A percentile compares a stretch with the other conserved stretches of the same genome.
phyloP scores from a whole-genome alignment of 306 rosid species.

The Gleditsia sinensis region DNA sequence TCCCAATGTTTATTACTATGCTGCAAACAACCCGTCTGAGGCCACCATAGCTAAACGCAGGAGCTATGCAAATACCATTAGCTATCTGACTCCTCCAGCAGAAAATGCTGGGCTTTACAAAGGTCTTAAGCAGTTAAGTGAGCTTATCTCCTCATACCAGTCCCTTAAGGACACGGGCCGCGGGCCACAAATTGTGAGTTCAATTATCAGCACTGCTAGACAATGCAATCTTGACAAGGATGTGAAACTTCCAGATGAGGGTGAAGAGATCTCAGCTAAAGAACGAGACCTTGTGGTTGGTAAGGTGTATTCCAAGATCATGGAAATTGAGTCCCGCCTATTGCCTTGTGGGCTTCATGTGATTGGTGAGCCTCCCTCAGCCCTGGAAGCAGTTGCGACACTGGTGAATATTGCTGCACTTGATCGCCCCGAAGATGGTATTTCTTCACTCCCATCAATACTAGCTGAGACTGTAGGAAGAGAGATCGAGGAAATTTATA shows the following conservation, averaged over 20 bases:
- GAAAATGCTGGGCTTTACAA: constrained; percentile 99
- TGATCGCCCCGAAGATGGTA: constrained; percentile 86
- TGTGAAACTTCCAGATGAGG: constrained; percentile 84
- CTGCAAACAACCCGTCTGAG: constrained; percentile 97
- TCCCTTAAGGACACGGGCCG: constrained; percentile 97
- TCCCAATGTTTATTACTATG: constrained; percentile 92
- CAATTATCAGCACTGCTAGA: constrained; percentile 93
- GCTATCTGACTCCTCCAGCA: constrained; percentile 98
- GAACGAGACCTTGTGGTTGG: constrained; percentile 94
- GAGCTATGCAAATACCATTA: constrained; percentile 96
- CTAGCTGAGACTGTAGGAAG: constrained; percentile 89
- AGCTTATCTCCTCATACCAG: constrained; percentile 94
- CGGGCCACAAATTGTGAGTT: constrained; percentile 93
- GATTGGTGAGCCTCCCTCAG: constrained; percentile 98
- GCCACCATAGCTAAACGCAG: constrained; percentile 98
- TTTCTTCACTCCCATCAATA: constrained; percentile 76
- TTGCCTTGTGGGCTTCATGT: constrained; percentile 96
- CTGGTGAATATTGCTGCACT: constrained; percentile 96
- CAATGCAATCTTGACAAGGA: constrained; percentile 99
- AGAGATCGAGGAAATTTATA: constrained; percentile 78
- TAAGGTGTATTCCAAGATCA: constrained; percentile 89
- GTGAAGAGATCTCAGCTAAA: constrained; percentile 73
- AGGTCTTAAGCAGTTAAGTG: constrained; percentile 96
- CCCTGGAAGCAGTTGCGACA: constrained; percentile 97
- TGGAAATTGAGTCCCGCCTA: constrained; percentile 97